These are phyloP conservation scores for Candida qinlingensis DNA, from an alignment of 805 yeast genomes.

Conservation along the genomic window DNA sequence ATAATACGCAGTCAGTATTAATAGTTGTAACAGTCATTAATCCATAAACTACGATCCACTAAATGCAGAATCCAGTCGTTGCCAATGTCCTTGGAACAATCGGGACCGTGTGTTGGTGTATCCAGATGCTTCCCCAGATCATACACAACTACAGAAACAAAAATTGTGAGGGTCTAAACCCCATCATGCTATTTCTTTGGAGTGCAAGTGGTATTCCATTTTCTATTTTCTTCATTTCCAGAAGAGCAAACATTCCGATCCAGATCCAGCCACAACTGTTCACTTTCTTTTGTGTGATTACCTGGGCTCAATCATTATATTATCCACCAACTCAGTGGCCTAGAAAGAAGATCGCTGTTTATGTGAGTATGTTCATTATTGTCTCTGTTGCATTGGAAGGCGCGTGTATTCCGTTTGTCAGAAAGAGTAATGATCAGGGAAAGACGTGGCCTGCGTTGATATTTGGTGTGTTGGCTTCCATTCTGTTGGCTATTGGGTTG, in stretches of 20 bases:
- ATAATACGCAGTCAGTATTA: too few species aligned
- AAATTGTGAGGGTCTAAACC: constrained; percentile 81
- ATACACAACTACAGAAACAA: constrained; percentile 66
- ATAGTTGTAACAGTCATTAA: background rate
- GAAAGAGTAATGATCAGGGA: constrained; percentile 48
- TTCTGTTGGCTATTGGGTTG: constrained; percentile 70
- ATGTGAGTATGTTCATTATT: constrained; percentile 34
- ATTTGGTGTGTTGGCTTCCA: constrained; percentile 76
- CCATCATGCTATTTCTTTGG: constrained; percentile 85
- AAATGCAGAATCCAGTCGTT: constrained; percentile 27
- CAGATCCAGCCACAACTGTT: constrained; percentile 87
- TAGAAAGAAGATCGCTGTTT: constrained; percentile 29
- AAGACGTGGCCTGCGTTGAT: constrained; percentile 71
- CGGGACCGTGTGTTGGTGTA: constrained; percentile 90
- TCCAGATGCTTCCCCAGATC: constrained; percentile 85
- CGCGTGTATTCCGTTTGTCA: constrained; percentile 68
- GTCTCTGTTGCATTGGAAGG: constrained; percentile 56
- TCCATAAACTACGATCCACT: background rate
- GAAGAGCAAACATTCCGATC: constrained; percentile 67
- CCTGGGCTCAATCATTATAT: constrained; percentile 63
- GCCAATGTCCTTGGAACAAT: constrained; percentile 77
- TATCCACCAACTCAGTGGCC: constrained; percentile 62
- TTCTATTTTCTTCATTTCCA: constrained; percentile 73
- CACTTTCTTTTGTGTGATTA: constrained; percentile 57
- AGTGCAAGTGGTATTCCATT: constrained; percentile 69